Conservation (phyloP, 345 rosid genomes). For the Citrus cavaleriei region DNA sequence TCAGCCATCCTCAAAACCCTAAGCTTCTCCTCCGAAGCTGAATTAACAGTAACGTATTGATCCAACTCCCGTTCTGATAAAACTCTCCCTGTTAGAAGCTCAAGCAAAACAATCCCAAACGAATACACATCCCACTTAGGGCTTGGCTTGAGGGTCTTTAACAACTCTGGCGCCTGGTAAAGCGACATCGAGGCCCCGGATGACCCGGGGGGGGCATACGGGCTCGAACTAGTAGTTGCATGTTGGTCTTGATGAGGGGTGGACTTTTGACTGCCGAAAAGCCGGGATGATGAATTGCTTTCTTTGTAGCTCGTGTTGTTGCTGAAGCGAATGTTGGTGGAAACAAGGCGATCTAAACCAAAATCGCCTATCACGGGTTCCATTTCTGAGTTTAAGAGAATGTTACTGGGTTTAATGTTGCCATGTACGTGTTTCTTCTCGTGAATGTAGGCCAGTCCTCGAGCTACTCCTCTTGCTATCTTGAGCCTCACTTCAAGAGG, state of each 20-base stretch:
- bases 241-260: not conserved
- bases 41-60: conserved; percentile 39
- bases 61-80: conserved; percentile 48
- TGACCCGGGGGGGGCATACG: conserved; percentile 19
- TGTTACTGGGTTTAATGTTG: conserved; percentile 71
- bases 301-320: conserved; percentile 21
- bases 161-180: conserved; percentile 75
- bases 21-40: conserved; percentile 40
- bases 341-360: conserved; percentile 59
- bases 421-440: conserved; percentile 86
- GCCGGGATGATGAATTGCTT: conserved; percentile 19
- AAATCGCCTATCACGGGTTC: conserved; percentile 68
- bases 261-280: conserved; percentile 36
- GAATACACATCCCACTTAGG: conserved; percentile 87
- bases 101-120: conserved; percentile 63
- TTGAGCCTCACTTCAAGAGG: conserved; percentile 56
- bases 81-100: conserved; percentile 67
- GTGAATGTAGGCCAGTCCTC: conserved; percentile 68
- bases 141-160: conserved; percentile 51
- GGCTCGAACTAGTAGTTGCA: conserved; percentile 19
- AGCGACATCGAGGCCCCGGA: conserved; percentile 16
- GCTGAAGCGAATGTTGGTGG: not conserved
- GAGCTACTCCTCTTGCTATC: conserved; percentile 78
- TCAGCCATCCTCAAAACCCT: conserved; percentile 57
- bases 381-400: conserved; percentile 55